Evolutionary conservation across 2,329 filamentous ascomycete genomes (phyloP).

Genomic region (Penicillium sp.): DNA sequence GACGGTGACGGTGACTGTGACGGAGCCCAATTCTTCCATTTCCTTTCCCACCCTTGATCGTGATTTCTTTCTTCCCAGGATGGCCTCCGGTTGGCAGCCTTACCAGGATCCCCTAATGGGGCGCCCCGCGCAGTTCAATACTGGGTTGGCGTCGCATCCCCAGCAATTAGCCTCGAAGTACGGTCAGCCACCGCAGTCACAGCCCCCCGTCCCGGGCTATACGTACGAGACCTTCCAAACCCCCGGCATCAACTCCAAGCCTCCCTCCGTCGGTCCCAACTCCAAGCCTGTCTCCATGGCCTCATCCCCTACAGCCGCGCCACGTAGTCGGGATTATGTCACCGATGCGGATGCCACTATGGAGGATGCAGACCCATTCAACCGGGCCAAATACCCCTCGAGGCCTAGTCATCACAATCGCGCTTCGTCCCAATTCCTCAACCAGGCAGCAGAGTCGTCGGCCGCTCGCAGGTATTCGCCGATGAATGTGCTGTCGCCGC

Average conservation of each 20-base stretch:
- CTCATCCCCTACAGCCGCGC: constrained; percentile 55
- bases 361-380: constrained; percentile 85
- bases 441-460: constrained; percentile 66
- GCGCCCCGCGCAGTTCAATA: constrained; percentile 62
- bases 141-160: constrained; percentile 48
- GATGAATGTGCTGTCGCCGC: constrained; percentile 83
- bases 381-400: constrained; percentile 78
- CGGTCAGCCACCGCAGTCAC: constrained; percentile 43
- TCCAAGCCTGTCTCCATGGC: constrained; percentile 52
- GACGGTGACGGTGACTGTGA: constrained; percentile 14
- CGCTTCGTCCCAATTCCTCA: constrained; percentile 66
- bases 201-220: constrained; percentile 56
- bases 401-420: constrained; percentile 68
- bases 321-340: constrained; percentile 59
- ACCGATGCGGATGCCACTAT: constrained; percentile 74
- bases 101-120: constrained; percentile 60
- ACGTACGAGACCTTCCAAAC: constrained; percentile 63
- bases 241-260: constrained; percentile 32
- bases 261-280: constrained; percentile 37
- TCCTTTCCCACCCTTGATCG: constrained; percentile 25
- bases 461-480: constrained; percentile 91
- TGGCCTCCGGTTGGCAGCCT: constrained; percentile 62
- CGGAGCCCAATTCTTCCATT: constrained; percentile 16
- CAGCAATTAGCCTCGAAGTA: constrained; percentile 50
- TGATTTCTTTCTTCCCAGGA: constrained; percentile 1